These are phyloP conservation scores for Mucor lusitanicus DNA, from an alignment of 371 early-diverging fungal genomes.

Conservation along the genomic window DNA sequence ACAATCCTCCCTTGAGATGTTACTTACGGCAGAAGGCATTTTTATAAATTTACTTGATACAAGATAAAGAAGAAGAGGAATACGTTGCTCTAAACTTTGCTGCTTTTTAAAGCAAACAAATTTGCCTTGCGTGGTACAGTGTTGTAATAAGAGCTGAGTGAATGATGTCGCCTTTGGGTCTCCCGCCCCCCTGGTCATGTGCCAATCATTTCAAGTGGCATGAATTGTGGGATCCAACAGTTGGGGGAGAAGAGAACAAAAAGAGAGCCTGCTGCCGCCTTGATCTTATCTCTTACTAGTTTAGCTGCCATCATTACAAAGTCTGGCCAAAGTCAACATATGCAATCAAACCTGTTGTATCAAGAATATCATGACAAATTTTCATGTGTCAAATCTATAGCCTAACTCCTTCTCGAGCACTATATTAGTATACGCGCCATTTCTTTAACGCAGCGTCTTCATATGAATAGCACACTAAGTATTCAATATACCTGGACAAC, in stretches of 20 bases:
- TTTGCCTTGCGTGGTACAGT: neutral
- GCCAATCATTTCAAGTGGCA: constrained; percentile 6
- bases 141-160: neutral
- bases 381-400: neutral
- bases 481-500: neutral
- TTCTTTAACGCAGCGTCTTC: neutral
- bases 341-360: too few species aligned
- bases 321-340: too few species aligned
- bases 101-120: constrained; percentile 3
- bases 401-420: neutral
- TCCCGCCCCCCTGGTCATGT: constrained; percentile 10
- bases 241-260: constrained; percentile 2
- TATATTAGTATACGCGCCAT: neutral
- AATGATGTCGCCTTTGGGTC: neutral
- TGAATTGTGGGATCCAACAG: constrained; percentile 4
- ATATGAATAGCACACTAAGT: neutral
- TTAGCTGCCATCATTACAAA: too few species aligned
- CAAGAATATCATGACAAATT: neutral
- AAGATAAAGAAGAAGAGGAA: neutral
- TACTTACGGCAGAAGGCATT: constrained; percentile 13
- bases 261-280: too few species aligned
- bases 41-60: neutral
- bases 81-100: neutral
- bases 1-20: neutral
- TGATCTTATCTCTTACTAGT: neutral